A percentile compares a stretch with the other conserved stretches of the same genome.
Conservation (phyloP, 768 basidiomycete species). For the Xerocomus spinulosus region DNA sequence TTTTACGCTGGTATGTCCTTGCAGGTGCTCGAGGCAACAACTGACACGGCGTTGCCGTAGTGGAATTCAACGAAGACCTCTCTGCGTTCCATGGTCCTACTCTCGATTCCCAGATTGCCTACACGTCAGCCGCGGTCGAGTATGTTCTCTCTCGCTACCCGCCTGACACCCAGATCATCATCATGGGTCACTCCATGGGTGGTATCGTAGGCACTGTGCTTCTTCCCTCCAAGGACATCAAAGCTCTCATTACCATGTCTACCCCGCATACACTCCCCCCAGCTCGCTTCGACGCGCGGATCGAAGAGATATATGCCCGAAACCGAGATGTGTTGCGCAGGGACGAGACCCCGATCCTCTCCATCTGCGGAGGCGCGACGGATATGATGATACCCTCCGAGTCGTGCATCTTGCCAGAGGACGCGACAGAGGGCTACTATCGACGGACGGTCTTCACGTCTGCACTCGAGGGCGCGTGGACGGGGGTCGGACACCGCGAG, state of each 20-base stretch:
- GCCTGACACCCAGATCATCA: slow-evolving; percentile 53
- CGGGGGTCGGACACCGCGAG: slow-evolving; percentile 90
- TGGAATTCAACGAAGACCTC: slow-evolving; percentile 96
- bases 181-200: slow-evolving; percentile 98
- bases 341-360: slow-evolving; percentile 65
- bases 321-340: slow-evolving; percentile 38
- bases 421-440: slow-evolving; percentile 26
- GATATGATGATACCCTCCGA: slow-evolving; percentile 93
- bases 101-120: slow-evolving; percentile 73
- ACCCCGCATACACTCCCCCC: slow-evolving; percentile 89
- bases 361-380: slow-evolving; percentile 87
- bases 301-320: slow-evolving; percentile 66
- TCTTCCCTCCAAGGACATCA: slow-evolving; percentile 61
- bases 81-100: slow-evolving; percentile 94
- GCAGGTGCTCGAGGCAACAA: background rate
- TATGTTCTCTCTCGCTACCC: slow-evolving; percentile 81
- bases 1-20: slow-evolving; percentile 71
- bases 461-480: slow-evolving; percentile 87
- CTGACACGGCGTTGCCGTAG: slow-evolving; percentile 24
- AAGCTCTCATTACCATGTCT: slow-evolving; percentile 91
- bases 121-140: slow-evolving; percentile 62
- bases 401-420: slow-evolving; percentile 59
- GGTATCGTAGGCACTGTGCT: slow-evolving; percentile 84
- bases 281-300: slow-evolving; percentile 75
- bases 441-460: slow-evolving; percentile 76